Evolutionary conservation across 192 early-diverging fungal species (phyloP).

Genomic region (Backusella sp.): DNA sequence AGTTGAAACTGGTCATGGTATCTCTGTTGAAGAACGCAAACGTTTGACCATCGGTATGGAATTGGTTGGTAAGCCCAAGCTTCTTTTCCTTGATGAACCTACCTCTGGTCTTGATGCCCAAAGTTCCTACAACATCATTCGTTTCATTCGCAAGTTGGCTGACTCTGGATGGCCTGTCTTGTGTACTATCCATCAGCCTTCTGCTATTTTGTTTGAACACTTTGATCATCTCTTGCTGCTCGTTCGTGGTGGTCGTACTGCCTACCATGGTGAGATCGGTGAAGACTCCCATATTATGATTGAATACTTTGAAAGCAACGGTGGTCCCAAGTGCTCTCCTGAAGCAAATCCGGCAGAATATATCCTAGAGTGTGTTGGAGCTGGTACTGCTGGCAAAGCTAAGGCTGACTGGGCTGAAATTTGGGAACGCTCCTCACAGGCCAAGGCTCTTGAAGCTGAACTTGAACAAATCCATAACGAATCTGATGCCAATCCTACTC

Average conservation of each 20-base stretch:
- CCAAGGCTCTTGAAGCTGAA: constrained; percentile 38
- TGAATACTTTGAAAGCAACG: constrained; percentile 72
- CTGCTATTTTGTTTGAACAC: constrained; percentile 77
- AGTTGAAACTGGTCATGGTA: constrained; percentile 55
- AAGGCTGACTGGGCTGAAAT: constrained; percentile 68
- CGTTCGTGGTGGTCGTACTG: constrained; percentile 75
- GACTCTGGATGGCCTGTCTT: constrained; percentile 67
- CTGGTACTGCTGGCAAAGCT: constrained; percentile 52
- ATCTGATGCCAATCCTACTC: constrained; percentile 32
- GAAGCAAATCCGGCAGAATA: constrained; percentile 84
- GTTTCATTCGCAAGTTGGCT: constrained; percentile 68
- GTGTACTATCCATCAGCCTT: constrained; percentile 89
- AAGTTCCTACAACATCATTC: constrained; percentile 70
- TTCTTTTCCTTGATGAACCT: constrained; percentile 78
- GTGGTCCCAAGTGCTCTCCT: constrained; percentile 62
- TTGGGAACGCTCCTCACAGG: constrained; percentile 64
- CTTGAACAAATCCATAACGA: constrained; percentile 50
- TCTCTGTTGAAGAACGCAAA: constrained; percentile 81
- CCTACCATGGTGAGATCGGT: constrained; percentile 83
- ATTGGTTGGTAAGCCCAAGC: constrained; percentile 73
- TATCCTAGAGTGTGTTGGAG: constrained; percentile 79
- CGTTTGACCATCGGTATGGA: constrained; percentile 84
- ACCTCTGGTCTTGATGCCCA: constrained; percentile 79
- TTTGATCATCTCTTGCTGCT: constrained; percentile 84
- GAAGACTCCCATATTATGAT: constrained; percentile 60